These are phyloP conservation scores for Arthrocladium fulminans DNA, from an alignment of 2,329 filamentous ascomycete species.

Conservation along the genomic window DNA sequence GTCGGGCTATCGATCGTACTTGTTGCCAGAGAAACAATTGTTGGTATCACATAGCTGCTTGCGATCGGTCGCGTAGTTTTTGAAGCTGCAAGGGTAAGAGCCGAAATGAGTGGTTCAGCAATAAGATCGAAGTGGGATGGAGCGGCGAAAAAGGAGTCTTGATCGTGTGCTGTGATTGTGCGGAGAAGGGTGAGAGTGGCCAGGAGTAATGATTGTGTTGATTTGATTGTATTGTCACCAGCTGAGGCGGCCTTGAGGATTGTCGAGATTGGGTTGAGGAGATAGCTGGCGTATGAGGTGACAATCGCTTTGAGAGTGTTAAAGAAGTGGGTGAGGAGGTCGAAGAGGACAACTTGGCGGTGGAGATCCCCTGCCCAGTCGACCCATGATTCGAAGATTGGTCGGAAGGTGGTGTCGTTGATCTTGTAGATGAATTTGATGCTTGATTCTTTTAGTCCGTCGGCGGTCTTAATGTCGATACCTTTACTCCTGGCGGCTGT, in stretches of 20 bases:
- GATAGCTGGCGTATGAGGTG: slow-evolving; percentile 79
- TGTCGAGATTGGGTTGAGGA: slow-evolving; percentile 64
- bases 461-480: slow-evolving; percentile 46
- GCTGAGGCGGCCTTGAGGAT: slow-evolving; percentile 42
- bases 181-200: slow-evolving; percentile 13
- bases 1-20: slow-evolving; percentile 61
- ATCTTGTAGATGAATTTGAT: slow-evolving; percentile 94
- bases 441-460: slow-evolving; percentile 55
- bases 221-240: slow-evolving; percentile 37
- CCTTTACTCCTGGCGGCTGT: slow-evolving; percentile 42
- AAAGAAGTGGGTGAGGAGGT: slow-evolving; percentile 17
- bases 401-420: slow-evolving; percentile 86
- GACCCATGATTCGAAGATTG: slow-evolving; percentile 76
- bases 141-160: slow-evolving; percentile 31
- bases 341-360: slow-evolving; percentile 49
- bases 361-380: slow-evolving; percentile 61
- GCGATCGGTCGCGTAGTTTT: slow-evolving; percentile 42
- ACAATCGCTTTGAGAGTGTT: slow-evolving; percentile 59
- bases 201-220: slow-evolving; percentile 11
- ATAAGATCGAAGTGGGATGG: slow-evolving; percentile 76
- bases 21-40: slow-evolving; percentile 41
- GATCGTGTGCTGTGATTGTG: slow-evolving; percentile 17
- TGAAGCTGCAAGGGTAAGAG: slow-evolving; percentile 46
- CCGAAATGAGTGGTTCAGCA: slow-evolving; percentile 58
- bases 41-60: slow-evolving; percentile 45